Evolutionary conservation across 345 rosid species (phyloP).

Genomic region (Cardiospermum halicacabum): DNA sequence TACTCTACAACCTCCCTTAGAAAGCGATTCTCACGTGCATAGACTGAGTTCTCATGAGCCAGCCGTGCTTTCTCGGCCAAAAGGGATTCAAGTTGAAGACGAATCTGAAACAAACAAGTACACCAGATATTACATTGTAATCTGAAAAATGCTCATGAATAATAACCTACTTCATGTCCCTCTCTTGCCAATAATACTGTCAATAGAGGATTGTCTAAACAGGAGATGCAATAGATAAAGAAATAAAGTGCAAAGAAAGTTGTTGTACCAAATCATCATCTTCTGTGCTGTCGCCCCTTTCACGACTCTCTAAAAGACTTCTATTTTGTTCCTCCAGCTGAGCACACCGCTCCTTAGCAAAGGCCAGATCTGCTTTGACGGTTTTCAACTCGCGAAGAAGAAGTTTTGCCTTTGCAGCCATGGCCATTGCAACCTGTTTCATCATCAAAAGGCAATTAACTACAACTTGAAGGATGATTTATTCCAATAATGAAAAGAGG

Average conservation of each 20-base stretch:
- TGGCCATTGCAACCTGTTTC: slow-evolving; percentile 95
- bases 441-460: slow-evolving; percentile 19
- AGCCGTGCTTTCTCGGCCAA: slow-evolving; percentile 92
- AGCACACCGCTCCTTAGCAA: slow-evolving; percentile 84
- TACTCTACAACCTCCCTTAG: slow-evolving; percentile 92
- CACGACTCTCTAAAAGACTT: slow-evolving; percentile 54
- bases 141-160: not conserved
- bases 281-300: slow-evolving; percentile 54
- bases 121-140: slow-evolving; percentile 5
- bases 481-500: not conserved
- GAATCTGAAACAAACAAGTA: slow-evolving; percentile 34
- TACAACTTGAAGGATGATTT: slow-evolving; percentile 1
- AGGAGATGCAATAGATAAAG: not conserved
- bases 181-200: not conserved
- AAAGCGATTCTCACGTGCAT: slow-evolving; percentile 82
- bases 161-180: not conserved
- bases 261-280: slow-evolving; percentile 84
- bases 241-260: slow-evolving; percentile 1
- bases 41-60: slow-evolving; percentile 88
- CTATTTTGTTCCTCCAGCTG: slow-evolving; percentile 93
- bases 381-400: slow-evolving; percentile 93
- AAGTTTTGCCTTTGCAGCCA: slow-evolving; percentile 98
- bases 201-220: not conserved
- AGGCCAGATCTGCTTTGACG: slow-evolving; percentile 88
- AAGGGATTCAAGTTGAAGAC: slow-evolving; percentile 89